Base-by-base conservation (phyloP, 306 rosid species). In the Prunus davidiana region DNA sequence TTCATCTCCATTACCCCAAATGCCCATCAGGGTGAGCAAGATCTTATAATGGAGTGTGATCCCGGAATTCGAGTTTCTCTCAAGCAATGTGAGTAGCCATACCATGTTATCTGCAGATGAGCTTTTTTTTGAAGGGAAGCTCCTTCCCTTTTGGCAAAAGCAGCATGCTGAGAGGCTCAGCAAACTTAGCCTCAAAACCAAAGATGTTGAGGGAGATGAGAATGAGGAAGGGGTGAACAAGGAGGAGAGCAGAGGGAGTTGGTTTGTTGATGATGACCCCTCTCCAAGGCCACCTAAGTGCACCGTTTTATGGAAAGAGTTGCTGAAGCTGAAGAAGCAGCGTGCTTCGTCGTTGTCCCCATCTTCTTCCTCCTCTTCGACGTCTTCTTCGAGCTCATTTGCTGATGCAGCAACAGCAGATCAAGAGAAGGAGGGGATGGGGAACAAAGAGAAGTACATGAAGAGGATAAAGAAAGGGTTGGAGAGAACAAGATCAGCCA, bases 281-380 rank as follows among this genome's bases (percentile, higher is more conserved):
- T 96, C 99, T 82, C 97, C 99, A 3, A 91, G 99, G 75, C 99
- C 99, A 57, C 98, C 99, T 3, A 96, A 91, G 83, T 96, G 99
- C 82, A 93, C 99, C 30, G 96, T 96, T 75, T 75, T 96, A 28
- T 96, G 99, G 99, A 96, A 96, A 82, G 99, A 96, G 84, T 88
- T 96, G 24, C 74, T 96, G 49, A 90, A 94, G 87, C 89, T 96
- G 90, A 96, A 86, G 96, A 96, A 96, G 89, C 98, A 96, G 74
- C 92, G 97, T 1, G 86, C 97, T 67, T 90, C 97, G 10, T 79
- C 97, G 19, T 76, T 88, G 28, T 87, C 91, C 57, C 93, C 99
- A 0, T 87, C 97, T 5, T 96, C 99, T 18, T 92, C 99, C 22
- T 95, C 97, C 0, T 96, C 98, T 0, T 92, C 89, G 0, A 76